Conservation (phyloP, 352 stramenopile species). For the Pythium biforme region DNA sequence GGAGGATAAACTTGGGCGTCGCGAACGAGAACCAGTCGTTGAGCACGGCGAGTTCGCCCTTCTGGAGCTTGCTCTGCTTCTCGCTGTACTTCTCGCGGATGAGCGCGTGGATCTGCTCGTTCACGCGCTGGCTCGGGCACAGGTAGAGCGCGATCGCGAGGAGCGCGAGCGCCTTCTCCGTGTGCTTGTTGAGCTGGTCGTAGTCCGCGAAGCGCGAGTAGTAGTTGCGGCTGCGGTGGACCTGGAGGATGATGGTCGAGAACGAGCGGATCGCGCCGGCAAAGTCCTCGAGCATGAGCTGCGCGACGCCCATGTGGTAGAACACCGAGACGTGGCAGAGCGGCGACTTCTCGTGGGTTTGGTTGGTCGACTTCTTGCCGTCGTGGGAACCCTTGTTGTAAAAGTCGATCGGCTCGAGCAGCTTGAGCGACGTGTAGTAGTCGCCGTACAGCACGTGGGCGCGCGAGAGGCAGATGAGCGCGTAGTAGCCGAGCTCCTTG, state of each 20-base stretch:
- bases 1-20: slow-evolving; percentile 95
- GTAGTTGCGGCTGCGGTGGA: slow-evolving; percentile 89
- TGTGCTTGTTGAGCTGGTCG: slow-evolving; percentile 95
- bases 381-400: slow-evolving; percentile 72
- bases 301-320: slow-evolving; percentile 97
- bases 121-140: slow-evolving; percentile 82
- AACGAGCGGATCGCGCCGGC: slow-evolving; percentile 90
- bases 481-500: slow-evolving; percentile 96
- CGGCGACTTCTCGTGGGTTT: slow-evolving; percentile 91
- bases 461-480: slow-evolving; percentile 92
- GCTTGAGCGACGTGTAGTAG: slow-evolving; percentile 93
- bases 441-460: slow-evolving; percentile 97
- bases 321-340: slow-evolving; percentile 93
- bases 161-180: slow-evolving; percentile 94
- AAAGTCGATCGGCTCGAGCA: slow-evolving; percentile 91
- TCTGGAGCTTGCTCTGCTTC: slow-evolving; percentile 86
- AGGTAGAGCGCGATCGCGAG: slow-evolving; percentile 90
- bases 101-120: slow-evolving; percentile 81
- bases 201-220: slow-evolving; percentile 91
- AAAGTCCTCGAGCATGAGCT: slow-evolving; percentile 98
- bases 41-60: slow-evolving; percentile 76
- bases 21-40: slow-evolving; percentile 92
- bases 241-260: slow-evolving; percentile 87
- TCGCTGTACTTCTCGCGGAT: slow-evolving; percentile 95
- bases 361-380: slow-evolving; percentile 56